phyloP scores from a whole-genome alignment of 352 stramenopile genomes.

The Pythium volutum region DNA sequence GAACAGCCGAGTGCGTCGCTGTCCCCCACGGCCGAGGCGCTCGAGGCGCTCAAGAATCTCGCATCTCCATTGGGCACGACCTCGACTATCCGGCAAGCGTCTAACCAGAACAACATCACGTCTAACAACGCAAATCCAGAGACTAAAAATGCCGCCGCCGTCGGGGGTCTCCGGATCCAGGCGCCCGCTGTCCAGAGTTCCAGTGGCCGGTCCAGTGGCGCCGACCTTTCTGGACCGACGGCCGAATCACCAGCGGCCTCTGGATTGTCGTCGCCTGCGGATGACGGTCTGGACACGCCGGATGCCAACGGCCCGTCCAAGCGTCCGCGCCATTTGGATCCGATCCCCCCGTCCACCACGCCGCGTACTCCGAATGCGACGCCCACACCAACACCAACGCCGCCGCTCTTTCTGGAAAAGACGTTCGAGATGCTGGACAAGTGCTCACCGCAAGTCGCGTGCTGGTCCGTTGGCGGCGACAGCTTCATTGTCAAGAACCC shows the following conservation, averaged over 20 bases:
- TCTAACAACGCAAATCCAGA: background rate
- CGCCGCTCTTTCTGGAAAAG: slow-evolving; percentile 85
- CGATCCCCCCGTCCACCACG: background rate
- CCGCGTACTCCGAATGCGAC: background rate
- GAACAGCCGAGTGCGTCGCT: background rate
- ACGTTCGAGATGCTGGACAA: slow-evolving; percentile 89
- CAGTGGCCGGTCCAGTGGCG: background rate
- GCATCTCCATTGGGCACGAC: background rate
- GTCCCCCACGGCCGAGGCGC: slow-evolving; percentile 15
- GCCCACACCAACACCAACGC: slow-evolving; percentile 1
- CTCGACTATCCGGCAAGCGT: background rate
- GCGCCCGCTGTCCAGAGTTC: slow-evolving; percentile 6
- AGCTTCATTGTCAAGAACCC: slow-evolving; percentile 91
- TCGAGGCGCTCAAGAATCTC: slow-evolving; percentile 25
- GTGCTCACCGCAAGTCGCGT: slow-evolving; percentile 64
- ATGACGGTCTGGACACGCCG: slow-evolving; percentile 33
- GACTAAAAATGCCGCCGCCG: background rate
- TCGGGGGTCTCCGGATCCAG: slow-evolving; percentile 23
- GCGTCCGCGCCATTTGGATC: slow-evolving; percentile 11
- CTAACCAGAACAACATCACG: background rate
- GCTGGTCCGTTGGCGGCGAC: slow-evolving; percentile 73
- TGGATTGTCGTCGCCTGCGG: slow-evolving; percentile 32
- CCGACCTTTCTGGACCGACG: background rate
- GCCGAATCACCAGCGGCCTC: slow-evolving; percentile 25
- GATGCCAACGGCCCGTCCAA: slow-evolving; percentile 15